phyloP scores from a whole-genome alignment of 1,284 basidiomycete species.

The Fomitopsis palustris region DNA sequence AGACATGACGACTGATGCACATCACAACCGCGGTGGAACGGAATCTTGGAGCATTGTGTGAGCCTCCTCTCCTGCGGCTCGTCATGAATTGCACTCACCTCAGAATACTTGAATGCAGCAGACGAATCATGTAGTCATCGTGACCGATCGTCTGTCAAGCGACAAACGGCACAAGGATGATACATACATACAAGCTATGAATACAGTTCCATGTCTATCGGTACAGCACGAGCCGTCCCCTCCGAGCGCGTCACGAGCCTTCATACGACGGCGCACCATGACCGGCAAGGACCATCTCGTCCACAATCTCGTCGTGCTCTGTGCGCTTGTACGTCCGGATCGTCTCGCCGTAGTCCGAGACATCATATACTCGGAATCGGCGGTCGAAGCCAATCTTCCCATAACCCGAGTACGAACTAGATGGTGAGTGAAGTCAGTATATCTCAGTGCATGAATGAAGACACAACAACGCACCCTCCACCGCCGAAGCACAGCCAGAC shows the following conservation, averaged over 20 bases:
- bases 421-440: neutral
- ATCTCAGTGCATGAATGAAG: neutral
- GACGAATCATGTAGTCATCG: too few species aligned
- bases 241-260: neutral
- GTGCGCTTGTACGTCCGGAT: conserved; percentile 89
- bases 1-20: too few species aligned
- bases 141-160: too few species aligned
- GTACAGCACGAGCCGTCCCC: neutral
- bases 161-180: too few species aligned
- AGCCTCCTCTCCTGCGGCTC: too few species aligned
- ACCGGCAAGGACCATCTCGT: conserved; percentile 62
- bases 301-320: conserved; percentile 68
- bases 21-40: too few species aligned
- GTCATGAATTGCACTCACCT: too few species aligned
- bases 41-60: too few species aligned
- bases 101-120: too few species aligned
- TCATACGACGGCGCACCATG: conserved; percentile 25
- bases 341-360: conserved; percentile 86
- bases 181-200: neutral
- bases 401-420: conserved; percentile 82
- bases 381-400: conserved; percentile 82
- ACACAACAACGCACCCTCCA: conserved; percentile 57
- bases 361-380: conserved; percentile 83
- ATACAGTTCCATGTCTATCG: neutral
- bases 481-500: conserved; percentile 97